These are phyloP conservation scores for Arthrobotrys megalospora DNA, from an alignment of 2,329 filamentous ascomycete species.

Conservation along the genomic window DNA sequence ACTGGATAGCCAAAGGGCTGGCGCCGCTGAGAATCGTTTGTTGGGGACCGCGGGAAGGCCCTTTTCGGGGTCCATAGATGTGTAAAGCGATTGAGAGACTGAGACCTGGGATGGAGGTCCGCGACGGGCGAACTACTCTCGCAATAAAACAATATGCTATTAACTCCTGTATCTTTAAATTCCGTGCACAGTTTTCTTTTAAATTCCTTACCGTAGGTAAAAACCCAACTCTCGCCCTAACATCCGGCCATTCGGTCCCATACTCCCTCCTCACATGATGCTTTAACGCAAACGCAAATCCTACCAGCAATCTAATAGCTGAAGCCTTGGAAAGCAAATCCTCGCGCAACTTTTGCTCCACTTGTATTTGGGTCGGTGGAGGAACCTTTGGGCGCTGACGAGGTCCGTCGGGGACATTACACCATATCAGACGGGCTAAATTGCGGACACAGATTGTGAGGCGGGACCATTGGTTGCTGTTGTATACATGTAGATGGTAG, in stretches of 20 bases:
- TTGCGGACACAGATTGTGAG: slow-evolving; percentile 41
- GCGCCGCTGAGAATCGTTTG: slow-evolving; percentile 26
- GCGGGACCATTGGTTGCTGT: slow-evolving; percentile 53
- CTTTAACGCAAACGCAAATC: slow-evolving; percentile 60
- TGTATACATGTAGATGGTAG: not conserved
- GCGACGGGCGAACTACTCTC: slow-evolving; percentile 52
- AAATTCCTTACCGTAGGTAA: slow-evolving; percentile 54
- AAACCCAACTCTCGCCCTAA: slow-evolving; percentile 55
- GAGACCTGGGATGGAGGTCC: slow-evolving; percentile 47
- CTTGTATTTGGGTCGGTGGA: slow-evolving; percentile 52
- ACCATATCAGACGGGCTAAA: slow-evolving; percentile 51
- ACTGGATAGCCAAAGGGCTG: slow-evolving; percentile 23
- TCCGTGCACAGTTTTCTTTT: not conserved
- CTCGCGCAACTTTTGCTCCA: slow-evolving; percentile 58
- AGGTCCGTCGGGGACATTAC: slow-evolving; percentile 55
- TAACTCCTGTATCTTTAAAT: not conserved
- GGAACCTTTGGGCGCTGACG: slow-evolving; percentile 28
- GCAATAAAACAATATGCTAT: not conserved
- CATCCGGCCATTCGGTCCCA: slow-evolving; percentile 61
- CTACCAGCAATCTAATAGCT: slow-evolving; percentile 54
- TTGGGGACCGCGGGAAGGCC: slow-evolving; percentile 52
- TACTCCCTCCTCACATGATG: slow-evolving; percentile 58
- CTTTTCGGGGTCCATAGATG: slow-evolving; percentile 56
- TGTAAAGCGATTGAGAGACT: slow-evolving; percentile 53
- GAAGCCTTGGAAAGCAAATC: slow-evolving; percentile 60